Conservation (phyloP, 2,329 filamentous ascomycete species). For the Hypoxylon sp. region DNA sequence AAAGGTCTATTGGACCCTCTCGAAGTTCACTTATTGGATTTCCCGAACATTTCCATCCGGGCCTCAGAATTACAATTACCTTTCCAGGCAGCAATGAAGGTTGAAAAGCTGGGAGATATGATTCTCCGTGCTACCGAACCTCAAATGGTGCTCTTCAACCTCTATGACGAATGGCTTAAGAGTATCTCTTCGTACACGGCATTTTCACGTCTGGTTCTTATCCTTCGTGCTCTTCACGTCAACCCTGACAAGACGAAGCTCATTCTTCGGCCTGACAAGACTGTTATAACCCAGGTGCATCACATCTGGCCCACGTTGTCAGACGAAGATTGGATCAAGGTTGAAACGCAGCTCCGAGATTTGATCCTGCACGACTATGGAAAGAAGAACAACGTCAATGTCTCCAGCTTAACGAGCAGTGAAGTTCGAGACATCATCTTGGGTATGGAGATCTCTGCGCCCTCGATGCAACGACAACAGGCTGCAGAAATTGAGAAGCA, state of each 20-base stretch:
- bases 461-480: slow-evolving; percentile 97
- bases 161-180: slow-evolving; percentile 99
- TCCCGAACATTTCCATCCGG: slow-evolving; percentile 98
- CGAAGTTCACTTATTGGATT: slow-evolving; percentile 96
- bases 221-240: slow-evolving; percentile 93
- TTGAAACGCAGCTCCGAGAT: slow-evolving; percentile 96
- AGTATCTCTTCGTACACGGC: slow-evolving; percentile 98
- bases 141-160: slow-evolving; percentile 99
- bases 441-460: slow-evolving; percentile 99
- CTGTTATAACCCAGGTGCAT: slow-evolving; percentile 97
- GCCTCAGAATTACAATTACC: slow-evolving; percentile 96
- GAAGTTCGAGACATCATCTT: slow-evolving; percentile 99
- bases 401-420: slow-evolving; percentile 93
- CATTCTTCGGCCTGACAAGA: slow-evolving; percentile 95
- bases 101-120: slow-evolving; percentile 99
- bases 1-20: slow-evolving; percentile 98
- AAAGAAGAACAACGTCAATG: slow-evolving; percentile 99
- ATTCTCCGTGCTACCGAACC: slow-evolving; percentile 97
- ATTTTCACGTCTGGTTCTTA: slow-evolving; percentile 94
- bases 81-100: slow-evolving; percentile 99
- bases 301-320: slow-evolving; percentile 97
- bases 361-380: slow-evolving; percentile 98
- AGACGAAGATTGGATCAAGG: slow-evolving; percentile 99
- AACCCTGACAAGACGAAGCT: slow-evolving; percentile 99
- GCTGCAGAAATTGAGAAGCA: slow-evolving; percentile 99